Evolutionary conservation across 345 rosid species (phyloP).

Genomic region (Syzygium aromaticum): DNA sequence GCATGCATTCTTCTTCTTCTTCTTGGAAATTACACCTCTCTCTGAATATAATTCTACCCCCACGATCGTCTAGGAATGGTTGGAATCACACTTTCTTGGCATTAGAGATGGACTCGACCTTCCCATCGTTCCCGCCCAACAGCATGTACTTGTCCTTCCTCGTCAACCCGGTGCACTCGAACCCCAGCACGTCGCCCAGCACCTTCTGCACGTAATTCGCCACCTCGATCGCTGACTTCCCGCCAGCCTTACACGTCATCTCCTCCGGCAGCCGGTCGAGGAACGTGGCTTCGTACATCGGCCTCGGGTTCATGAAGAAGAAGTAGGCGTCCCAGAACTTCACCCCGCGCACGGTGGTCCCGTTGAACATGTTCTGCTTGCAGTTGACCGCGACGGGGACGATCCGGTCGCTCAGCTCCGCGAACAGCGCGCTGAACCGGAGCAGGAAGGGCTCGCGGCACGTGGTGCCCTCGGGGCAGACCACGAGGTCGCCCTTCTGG

Average conservation of each 20-base stretch:
- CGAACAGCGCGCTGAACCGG: conserved; percentile 87
- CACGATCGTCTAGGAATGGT: background rate
- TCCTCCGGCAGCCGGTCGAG: conserved; percentile 75
- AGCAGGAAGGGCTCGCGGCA: conserved; percentile 76
- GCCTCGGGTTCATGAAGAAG: conserved; percentile 94
- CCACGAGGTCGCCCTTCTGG: conserved; percentile 80
- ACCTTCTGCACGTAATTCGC: conserved; percentile 87
- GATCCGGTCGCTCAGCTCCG: conserved; percentile 87
- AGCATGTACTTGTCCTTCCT: conserved; percentile 79
- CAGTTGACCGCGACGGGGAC: conserved; percentile 91
- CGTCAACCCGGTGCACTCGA: conserved; percentile 65
- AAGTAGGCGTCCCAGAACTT: conserved; percentile 92
- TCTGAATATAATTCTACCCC: background rate
- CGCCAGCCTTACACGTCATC: conserved; percentile 71
- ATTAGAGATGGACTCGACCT: conserved; percentile 67
- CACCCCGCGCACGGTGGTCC: conserved; percentile 85
- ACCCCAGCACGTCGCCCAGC: conserved; percentile 55
- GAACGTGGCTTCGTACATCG: conserved; percentile 63
- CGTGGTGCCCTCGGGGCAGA: conserved; percentile 95
- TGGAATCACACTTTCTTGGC: conserved; percentile 16
- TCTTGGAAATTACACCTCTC: background rate
- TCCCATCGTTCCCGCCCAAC: conserved; percentile 87
- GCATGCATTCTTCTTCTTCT: background rate
- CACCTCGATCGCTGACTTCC: conserved; percentile 77
- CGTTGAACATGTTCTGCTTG: conserved; percentile 77